A percentile compares a stretch with the other conserved stretches of the same genome.
phyloP scores from a whole-genome alignment of 345 rosid species.

The Geranium rotundifolium region DNA sequence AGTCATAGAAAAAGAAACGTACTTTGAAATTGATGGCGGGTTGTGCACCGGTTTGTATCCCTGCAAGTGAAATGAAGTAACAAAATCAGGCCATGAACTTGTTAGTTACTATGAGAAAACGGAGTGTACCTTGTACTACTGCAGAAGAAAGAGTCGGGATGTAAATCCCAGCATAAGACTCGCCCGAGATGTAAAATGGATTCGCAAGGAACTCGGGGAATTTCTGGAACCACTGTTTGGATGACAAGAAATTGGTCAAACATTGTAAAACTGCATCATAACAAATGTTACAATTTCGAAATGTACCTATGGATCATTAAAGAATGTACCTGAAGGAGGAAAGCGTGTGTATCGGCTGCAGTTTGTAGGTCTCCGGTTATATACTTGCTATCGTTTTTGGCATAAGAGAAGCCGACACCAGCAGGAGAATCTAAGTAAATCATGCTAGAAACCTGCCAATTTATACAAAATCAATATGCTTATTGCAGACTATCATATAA shows the following conservation, averaged over 20 bases:
- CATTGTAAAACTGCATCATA: neutral
- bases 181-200: conserved; percentile 36
- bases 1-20: neutral
- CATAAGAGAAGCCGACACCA: conserved; percentile 50
- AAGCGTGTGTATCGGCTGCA: conserved; percentile 32
- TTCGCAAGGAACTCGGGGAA: conserved; percentile 32
- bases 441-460: conserved; percentile 38
- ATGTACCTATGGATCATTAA: neutral
- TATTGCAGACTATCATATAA: no score
- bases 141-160: conserved; percentile 29
- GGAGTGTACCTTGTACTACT: conserved; percentile 21
- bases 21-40: conserved; percentile 35
- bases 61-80: conserved; percentile 4
- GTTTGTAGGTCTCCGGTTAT: conserved; percentile 30
- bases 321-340: conserved; percentile 39
- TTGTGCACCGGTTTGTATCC: conserved; percentile 18
- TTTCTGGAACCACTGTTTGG: conserved; percentile 29
- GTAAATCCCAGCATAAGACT: conserved; percentile 39
- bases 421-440: conserved; percentile 53
- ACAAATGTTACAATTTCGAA: neutral
- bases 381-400: conserved; percentile 18
- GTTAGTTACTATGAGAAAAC: neutral
- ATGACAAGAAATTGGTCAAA: neutral
- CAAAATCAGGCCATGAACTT: neutral
- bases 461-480: neutral